Percentiles rank a stretch among this genome's conserved stretches.
Conservation (phyloP, 2,329 filamentous ascomycete species). For the Hypoxylon sp. region DNA sequence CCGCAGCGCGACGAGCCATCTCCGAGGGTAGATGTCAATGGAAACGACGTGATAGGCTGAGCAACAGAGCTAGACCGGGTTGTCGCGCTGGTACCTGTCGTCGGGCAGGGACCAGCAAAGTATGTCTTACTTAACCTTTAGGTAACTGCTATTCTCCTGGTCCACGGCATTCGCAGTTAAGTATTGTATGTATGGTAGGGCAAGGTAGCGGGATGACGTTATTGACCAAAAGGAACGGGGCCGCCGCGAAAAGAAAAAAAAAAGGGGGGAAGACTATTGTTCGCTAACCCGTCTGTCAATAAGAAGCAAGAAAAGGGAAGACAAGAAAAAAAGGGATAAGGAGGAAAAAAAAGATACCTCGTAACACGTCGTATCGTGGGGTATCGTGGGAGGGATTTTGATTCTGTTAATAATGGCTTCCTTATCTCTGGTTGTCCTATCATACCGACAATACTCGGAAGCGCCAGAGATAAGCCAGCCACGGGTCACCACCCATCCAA, state of each 20-base stretch:
- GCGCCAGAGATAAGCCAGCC: slow-evolving; percentile 38
- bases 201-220: slow-evolving; percentile 36
- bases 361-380: slow-evolving; percentile 35
- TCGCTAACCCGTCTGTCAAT: slow-evolving; percentile 11
- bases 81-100: slow-evolving; percentile 13
- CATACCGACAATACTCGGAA: slow-evolving; percentile 33
- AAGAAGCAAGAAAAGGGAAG: too few species aligned
- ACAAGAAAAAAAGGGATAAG: too few species aligned
- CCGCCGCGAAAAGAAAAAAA: too few species aligned
- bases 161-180: slow-evolving; percentile 31
- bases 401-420: slow-evolving; percentile 39
- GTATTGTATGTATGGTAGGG: too few species aligned
- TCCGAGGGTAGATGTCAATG: too few species aligned
- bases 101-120: slow-evolving; percentile 17
- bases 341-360: slow-evolving; percentile 31
- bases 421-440: slow-evolving; percentile 38
- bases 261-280: too few species aligned
- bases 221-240: slow-evolving; percentile 17
- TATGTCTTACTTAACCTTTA: slow-evolving; percentile 38
- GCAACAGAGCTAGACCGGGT: slow-evolving; percentile 8
- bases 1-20: too few species aligned
- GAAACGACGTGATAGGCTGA: slow-evolving; percentile 22
- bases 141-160: slow-evolving; percentile 27
- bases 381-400: slow-evolving; percentile 38
- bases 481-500: slow-evolving; percentile 28